Conservation (phyloP, 2,329 filamentous ascomycete species). For the Trichoderma harzianum region DNA sequence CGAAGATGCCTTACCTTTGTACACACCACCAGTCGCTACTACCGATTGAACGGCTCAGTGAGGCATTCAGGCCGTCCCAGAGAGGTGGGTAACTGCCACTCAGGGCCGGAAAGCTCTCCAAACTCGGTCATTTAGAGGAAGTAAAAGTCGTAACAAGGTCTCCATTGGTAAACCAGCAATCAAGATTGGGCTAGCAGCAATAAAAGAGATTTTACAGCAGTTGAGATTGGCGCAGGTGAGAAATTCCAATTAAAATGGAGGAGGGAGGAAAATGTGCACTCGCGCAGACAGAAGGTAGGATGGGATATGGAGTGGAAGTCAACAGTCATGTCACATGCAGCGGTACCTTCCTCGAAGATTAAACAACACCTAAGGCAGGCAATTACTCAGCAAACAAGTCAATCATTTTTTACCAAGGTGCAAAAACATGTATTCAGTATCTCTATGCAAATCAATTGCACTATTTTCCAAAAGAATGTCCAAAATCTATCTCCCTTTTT, state of each 20-base stretch:
- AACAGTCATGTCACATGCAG: not conserved
- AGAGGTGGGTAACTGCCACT: too few species aligned
- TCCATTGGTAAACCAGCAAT: not conserved
- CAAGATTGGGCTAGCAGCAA: not conserved
- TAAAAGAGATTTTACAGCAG: not conserved
- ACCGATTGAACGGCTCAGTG: not conserved
- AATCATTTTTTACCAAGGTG: not conserved
- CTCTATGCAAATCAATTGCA: not conserved
- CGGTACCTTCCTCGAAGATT: not conserved
- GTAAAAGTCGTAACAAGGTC: not conserved
- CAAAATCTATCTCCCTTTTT: not conserved
- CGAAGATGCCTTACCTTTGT: not conserved
- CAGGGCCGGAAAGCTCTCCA: slow-evolving; percentile 13
- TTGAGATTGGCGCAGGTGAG: not conserved
- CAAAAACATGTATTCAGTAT: not conserved
- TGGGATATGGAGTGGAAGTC: not conserved
- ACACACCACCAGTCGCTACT: not conserved
- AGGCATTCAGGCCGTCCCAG: too few species aligned
- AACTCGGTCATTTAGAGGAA: not conserved
- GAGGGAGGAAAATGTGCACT: not conserved
- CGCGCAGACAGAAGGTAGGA: not conserved
- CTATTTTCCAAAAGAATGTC: not conserved
- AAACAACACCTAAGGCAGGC: not conserved
- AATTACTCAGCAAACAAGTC: not conserved
- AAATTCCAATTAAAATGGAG: not conserved